A percentile compares a stretch with the other conserved stretches of the same genome.
Conservation (phyloP, 441 rosid species). For the Syzygium malaccense region DNA sequence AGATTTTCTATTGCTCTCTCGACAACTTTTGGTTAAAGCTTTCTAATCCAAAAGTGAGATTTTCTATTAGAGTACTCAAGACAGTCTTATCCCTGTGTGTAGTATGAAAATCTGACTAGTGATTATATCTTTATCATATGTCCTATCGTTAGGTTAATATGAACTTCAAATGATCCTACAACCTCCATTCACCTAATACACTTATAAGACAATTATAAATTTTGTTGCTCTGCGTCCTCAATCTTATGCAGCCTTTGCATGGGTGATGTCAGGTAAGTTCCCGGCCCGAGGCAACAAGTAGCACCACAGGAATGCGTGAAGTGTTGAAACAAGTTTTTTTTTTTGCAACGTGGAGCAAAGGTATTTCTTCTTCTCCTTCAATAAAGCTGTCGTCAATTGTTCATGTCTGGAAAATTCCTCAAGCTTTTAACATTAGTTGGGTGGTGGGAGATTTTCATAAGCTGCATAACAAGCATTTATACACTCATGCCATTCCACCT, state of each 20-base stretch:
- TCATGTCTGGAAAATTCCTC: neutral
- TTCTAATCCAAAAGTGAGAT: too few relatives aligned
- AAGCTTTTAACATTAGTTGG: neutral
- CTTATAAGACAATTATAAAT: neutral
- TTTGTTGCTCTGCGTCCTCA: neutral
- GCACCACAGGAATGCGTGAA: slow-evolving; percentile 93
- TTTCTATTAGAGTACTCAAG: too few relatives aligned
- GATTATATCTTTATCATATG: too few relatives aligned
- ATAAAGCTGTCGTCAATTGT: too few relatives aligned
- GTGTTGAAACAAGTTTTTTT: slow-evolving; percentile 81
- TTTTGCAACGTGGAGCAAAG: slow-evolving; percentile 84
- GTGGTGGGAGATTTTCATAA: neutral
- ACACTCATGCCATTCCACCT: neutral
- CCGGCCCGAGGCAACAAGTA: slow-evolving; percentile 84
- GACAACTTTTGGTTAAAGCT: too few relatives aligned
- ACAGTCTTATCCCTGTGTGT: too few relatives aligned
- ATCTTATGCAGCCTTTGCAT: neutral
- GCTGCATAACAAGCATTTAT: neutral
- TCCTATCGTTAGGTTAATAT: too few relatives aligned
- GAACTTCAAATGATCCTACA: too few relatives aligned
- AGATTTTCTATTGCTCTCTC: too few relatives aligned
- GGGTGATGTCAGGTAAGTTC: slow-evolving; percentile 62
- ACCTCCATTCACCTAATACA: neutral
- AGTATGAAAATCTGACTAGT: too few relatives aligned
- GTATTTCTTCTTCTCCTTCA: slow-evolving; percentile 16